A percentile compares a stretch with the other conserved stretches of the same genome.
Evolutionary conservation across 257 asterid species (phyloP).

Genomic region (Buddleja alternifolia): DNA sequence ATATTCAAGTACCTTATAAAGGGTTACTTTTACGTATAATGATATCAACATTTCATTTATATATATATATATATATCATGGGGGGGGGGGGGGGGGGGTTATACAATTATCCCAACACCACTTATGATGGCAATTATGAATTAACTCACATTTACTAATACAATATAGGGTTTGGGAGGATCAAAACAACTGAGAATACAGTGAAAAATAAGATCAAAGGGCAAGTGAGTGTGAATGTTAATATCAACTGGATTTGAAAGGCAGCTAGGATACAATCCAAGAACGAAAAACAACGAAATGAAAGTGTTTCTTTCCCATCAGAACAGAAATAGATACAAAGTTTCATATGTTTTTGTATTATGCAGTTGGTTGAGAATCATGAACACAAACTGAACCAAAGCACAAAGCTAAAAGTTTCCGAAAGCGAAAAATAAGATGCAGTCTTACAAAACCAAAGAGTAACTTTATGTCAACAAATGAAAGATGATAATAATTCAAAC

Average conservation of each 20-base stretch:
- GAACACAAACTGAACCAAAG: constrained; percentile 26
- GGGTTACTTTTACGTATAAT: no score
- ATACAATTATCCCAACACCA: neutral
- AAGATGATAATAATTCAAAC: constrained; percentile 35
- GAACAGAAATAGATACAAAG: constrained; percentile 12
- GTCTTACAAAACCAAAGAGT: constrained; percentile 26
- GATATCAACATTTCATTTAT: no score
- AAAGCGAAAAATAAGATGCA: constrained; percentile 33
- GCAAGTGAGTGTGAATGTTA: neutral
- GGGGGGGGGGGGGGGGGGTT: no score
- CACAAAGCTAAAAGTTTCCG: constrained; percentile 30
- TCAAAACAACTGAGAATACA: neutral
- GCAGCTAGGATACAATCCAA: neutral
- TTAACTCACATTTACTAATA: neutral
- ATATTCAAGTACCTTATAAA: no score
- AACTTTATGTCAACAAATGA: constrained; percentile 40
- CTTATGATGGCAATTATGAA: neutral
- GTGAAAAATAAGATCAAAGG: neutral
- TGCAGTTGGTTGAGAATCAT: constrained; percentile 33
- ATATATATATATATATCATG: no score
- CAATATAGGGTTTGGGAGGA: neutral
- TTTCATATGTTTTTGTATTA: constrained; percentile 14
- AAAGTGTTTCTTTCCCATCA: neutral
- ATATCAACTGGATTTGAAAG: neutral
- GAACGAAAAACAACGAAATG: constrained; percentile 4